Evolutionary conservation across 495 filamentous ascomycete species (phyloP), one percentile per base, ranked within the genome.

Genomic region (Podospora didyma): DNA sequence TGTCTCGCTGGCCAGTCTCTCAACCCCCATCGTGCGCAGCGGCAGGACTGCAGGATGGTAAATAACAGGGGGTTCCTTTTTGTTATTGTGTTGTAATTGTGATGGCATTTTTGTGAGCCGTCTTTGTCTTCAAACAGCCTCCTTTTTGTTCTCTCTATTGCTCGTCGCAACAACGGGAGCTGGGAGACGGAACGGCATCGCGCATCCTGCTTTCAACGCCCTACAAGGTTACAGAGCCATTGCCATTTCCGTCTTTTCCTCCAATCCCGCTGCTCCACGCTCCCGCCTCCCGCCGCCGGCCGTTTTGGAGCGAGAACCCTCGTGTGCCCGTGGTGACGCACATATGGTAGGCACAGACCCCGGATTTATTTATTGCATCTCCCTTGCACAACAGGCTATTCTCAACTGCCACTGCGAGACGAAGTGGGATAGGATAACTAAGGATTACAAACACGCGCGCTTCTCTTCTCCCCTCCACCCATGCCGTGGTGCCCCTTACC

Each of bases 111-210:
- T 53, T 21, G 34, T 35, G 48, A 19, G n/a, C 24, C n/a, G n/a
- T 35, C 31, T 35, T 31, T 5, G 48, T 9, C 26, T 31, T 9
- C 9, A 9, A 9, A 9, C 26, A 9, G 26, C 4, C 26, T 31
- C 4, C 26, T 9, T 31, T 31, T 31, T 31, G 26, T 31, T 31
- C 4, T n/a, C n/a, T n/a, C 4, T 31, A 3, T 31, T 9, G 45
- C 44, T 44, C 56, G 49, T 49, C 48, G 49, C 39, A 42, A 42
- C 39, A 17, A 35, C 24, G 16, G 48, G 45, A 41, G 16, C 20
- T 23, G 35, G 48, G 55, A 57, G 12, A 35, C 56, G 56, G 50
- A 49, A 59, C 56, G 56, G 56, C 49, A 59, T 53, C 50, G 56
- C 50, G 56, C 49, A 59, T 42, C 56, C 45, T 49, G 16, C n/a